phyloP scores from a whole-genome alignment of 2,329 filamentous ascomycete species.

The Phaeosphaeria sp. region DNA sequence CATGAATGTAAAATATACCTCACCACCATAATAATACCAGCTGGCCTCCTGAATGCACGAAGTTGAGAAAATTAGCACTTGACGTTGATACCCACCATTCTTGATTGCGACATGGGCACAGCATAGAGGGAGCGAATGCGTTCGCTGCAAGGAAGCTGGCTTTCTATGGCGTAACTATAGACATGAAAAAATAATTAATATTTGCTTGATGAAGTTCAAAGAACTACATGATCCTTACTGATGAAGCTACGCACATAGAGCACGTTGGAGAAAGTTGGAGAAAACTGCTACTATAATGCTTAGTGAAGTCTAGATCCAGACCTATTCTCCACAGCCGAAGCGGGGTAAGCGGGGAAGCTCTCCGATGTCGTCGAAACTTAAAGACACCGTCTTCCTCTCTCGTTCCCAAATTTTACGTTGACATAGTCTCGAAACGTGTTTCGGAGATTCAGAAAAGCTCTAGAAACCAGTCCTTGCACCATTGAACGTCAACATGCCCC shows the following conservation, averaged over 20 bases:
- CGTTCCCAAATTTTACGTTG: no score
- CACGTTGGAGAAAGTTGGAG: neutral
- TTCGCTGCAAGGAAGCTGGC: no score
- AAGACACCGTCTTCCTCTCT: no score
- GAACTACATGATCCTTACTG: no score
- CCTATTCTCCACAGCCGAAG: neutral
- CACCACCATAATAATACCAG: neutral
- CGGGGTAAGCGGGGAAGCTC: constrained; percentile 13
- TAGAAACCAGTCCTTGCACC: no score
- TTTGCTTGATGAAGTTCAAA: no score
- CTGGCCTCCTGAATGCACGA: neutral
- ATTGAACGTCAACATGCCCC: constrained; percentile 43
- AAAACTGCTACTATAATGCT: neutral
- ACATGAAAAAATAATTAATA: no score
- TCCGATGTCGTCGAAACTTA: no score
- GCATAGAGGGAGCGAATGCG: no score
- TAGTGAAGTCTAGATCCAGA: neutral
- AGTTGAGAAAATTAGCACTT: neutral
- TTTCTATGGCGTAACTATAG: no score
- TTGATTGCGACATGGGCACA: neutral
- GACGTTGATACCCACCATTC: neutral
- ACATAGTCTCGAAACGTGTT: neutral
- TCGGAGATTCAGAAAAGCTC: neutral
- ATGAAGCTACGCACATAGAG: no score
- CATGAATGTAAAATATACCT: neutral